These are phyloP conservation scores for Aechmea fasciata DNA, from an alignment of 176 grass and related monocot genomes.

Conservation along the genomic window DNA sequence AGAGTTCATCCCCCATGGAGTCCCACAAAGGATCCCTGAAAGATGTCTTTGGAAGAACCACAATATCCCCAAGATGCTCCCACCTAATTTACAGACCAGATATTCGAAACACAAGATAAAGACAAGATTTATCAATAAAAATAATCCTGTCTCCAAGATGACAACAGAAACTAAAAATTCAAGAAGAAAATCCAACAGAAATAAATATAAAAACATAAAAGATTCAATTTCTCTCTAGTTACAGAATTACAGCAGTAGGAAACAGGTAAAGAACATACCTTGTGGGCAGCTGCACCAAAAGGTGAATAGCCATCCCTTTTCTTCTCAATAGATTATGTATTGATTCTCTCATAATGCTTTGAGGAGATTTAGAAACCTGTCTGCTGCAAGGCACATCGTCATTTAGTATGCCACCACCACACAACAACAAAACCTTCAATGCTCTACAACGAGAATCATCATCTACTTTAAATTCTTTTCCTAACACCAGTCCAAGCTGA, in stretches of 20 bases:
- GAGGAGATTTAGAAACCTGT: conserved; percentile 60
- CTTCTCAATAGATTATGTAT: conserved; percentile 46
- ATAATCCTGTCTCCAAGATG: not conserved
- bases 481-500: conserved; percentile 14
- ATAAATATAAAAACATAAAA: not conserved
- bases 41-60: conserved; percentile 72
- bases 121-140: not conserved
- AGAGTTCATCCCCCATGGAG: conserved; percentile 62
- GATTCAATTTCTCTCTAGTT: no score
- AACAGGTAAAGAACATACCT: conserved; percentile 32
- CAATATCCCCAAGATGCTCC: conserved; percentile 79
- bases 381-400: conserved; percentile 47
- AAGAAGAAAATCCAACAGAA: not conserved
- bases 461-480: conserved; percentile 26
- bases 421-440: conserved; percentile 46
- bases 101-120: conserved; percentile 18
- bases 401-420: conserved; percentile 44
- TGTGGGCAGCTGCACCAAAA: conserved; percentile 73
- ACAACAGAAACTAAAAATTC: not conserved
- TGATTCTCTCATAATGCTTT: conserved; percentile 66
- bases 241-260: no score
- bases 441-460: conserved; percentile 30
- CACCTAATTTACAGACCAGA: conserved; percentile 41
- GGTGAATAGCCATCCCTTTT: conserved; percentile 42
- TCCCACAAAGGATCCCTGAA: conserved; percentile 81